phyloP scores from a whole-genome alignment of 176 grass and related monocot genomes.

The Neostapfia colusana region DNA sequence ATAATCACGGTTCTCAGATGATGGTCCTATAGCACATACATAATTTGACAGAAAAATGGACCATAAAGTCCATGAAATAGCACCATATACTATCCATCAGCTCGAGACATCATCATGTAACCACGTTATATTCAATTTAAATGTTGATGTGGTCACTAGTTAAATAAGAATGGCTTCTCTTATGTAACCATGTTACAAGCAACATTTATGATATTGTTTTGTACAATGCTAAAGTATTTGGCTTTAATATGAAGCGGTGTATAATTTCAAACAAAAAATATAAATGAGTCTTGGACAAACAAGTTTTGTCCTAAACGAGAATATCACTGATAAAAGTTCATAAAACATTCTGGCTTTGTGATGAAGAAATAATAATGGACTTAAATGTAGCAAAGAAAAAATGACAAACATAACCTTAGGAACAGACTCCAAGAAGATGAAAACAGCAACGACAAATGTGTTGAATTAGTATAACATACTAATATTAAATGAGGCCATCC shows the following conservation, averaged over 20 bases:
- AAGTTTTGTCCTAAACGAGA: not conserved
- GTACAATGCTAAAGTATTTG: not conserved
- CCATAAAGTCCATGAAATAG: not conserved
- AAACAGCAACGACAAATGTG: not conserved
- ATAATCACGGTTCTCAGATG: not conserved
- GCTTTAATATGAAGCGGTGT: not conserved
- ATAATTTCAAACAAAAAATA: not conserved
- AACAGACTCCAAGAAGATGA: not conserved
- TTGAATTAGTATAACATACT: slow-evolving; percentile 20
- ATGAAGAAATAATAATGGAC: not conserved
- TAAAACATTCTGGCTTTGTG: too few relatives aligned
- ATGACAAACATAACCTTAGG: not conserved
- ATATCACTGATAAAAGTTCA: not conserved
- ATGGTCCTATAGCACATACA: not conserved
- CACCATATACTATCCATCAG: not conserved
- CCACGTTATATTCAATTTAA: not conserved
- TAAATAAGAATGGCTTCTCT: not conserved
- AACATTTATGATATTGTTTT: not conserved
- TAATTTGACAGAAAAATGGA: not conserved
- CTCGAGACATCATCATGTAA: not conserved
- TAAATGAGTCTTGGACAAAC: not conserved
- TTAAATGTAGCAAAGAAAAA: not conserved
- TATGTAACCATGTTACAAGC: not conserved
- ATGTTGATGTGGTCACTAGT: not conserved
- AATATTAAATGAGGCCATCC: not conserved